These are phyloP conservation scores for Anthostomella pinea DNA, from an alignment of 2,329 filamentous ascomycete genomes.

Conservation along the genomic window DNA sequence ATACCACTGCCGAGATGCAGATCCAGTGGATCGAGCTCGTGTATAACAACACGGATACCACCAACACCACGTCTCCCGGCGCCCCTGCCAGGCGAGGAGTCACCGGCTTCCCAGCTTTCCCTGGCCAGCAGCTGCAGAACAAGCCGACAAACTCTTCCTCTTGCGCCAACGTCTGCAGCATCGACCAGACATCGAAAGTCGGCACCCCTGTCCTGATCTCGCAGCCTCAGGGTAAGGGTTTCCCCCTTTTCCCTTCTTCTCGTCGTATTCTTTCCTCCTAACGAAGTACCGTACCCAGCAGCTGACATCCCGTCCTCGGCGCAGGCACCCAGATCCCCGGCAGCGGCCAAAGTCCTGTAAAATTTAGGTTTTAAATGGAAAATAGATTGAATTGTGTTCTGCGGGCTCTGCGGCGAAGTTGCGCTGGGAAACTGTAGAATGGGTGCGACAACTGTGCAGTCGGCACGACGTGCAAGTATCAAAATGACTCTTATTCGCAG, in stretches of 20 bases:
- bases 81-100: constrained; percentile 3
- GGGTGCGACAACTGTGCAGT: constrained; percentile 24
- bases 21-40: constrained; percentile 52
- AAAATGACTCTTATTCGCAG: constrained; percentile 31
- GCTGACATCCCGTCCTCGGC: constrained; percentile 2
- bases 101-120: background rate
- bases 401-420: constrained; percentile 27
- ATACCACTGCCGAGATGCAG: constrained; percentile 43
- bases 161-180: constrained; percentile 37
- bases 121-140: constrained; percentile 1
- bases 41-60: constrained; percentile 38
- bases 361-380: too few relatives aligned
- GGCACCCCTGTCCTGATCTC: constrained; percentile 37
- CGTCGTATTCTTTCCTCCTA: background rate
- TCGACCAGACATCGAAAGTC: constrained; percentile 34
- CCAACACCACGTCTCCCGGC: constrained; percentile 14
- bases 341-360: constrained; percentile 8
- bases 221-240: constrained; percentile 10
- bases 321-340: constrained; percentile 10
- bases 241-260: background rate
- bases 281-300: background rate
- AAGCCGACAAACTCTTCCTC: constrained; percentile 10
- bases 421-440: constrained; percentile 28
- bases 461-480: constrained; percentile 26
- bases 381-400: too few relatives aligned